Base-by-base conservation (phyloP, 1,284 basidiomycete genomes). In the Cutaneotrichosporon sp. region DNA sequence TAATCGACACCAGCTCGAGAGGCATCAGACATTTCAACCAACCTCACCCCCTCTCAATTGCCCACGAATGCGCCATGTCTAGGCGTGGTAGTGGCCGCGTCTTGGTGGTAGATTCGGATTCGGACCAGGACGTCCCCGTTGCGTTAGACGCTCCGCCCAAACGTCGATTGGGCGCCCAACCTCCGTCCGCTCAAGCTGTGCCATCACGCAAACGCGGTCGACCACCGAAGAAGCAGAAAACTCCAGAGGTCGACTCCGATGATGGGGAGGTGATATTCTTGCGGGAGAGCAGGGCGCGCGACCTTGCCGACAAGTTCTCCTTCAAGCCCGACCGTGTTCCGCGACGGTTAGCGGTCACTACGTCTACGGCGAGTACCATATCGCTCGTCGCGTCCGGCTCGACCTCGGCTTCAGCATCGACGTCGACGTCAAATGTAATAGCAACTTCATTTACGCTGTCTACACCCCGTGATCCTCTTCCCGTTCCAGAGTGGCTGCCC, bases 291-390 rank as follows among this genome's bases (percentile, higher is more conserved):
- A 46, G 34, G 2, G 47, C 17, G 2, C 26, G 26, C 11, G 41
- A 29, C n/a, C 51, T 59, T 12, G 31, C 49, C 3, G 41, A 10
- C 17, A 37, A 47, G 4, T 59, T 59, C 27, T 29, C 45, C 12
- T 51, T 35, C 49, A 35, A 31, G 29, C 29, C 29, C 29, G 29
- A 31, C 29, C n/a, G n/a, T n/a, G n/a, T n/a, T n/a, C n/a, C n/a
- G n/a, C n/a, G n/a, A n/a, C n/a, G n/a, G n/a, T n/a, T n/a, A n/a
- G n/a, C 33, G 35, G 42, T n/a, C 37, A 32, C 1, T 81, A 83
- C 38, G 82, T 83, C 32, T 6, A 22, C 35, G 82, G 33, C 3
- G 81, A 27, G 33, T 4, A 44, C 1, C 3, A 83, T 84, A 42
- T 67, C 72, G 25, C 68, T 72, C 14, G 46, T 60, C 7, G 67